Conservation (phyloP, 331 rosid genomes). For the Prunus yedoensis region DNA sequence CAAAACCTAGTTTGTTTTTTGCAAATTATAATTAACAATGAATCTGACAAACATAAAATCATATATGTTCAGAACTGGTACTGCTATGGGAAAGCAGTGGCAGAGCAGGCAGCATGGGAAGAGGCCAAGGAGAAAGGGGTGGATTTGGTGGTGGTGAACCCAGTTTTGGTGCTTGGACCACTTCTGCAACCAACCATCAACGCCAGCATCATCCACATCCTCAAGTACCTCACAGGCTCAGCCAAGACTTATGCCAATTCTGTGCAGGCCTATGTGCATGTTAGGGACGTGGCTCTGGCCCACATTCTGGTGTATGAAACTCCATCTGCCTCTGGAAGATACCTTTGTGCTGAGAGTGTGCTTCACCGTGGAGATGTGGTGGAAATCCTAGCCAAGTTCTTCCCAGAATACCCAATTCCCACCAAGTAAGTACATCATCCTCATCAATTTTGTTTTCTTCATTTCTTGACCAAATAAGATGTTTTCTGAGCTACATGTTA, state of each 20-base stretch:
- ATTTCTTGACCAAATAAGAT: too few species aligned
- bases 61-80: constrained; percentile 80
- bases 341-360: constrained; percentile 71
- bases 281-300: constrained; percentile 76
- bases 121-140: constrained; percentile 65
- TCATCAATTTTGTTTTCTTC: neutral
- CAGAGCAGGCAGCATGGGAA: constrained; percentile 82
- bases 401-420: constrained; percentile 85
- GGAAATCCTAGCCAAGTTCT: constrained; percentile 67
- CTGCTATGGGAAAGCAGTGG: constrained; percentile 92
- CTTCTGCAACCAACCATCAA: constrained; percentile 68
- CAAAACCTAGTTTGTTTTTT: too few species aligned
- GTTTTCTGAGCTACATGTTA: too few species aligned
- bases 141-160: constrained; percentile 80
- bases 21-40: neutral
- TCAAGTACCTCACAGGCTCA: constrained; percentile 81
- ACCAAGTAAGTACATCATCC: constrained; percentile 53
- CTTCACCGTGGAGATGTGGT: constrained; percentile 86
- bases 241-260: constrained; percentile 84
- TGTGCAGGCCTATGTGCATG: constrained; percentile 73
- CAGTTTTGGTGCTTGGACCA: constrained; percentile 80
- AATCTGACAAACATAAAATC: neutral
- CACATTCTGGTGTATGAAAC: constrained; percentile 69
- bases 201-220: constrained; percentile 78
- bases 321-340: constrained; percentile 75